Evolutionary conservation across 306 rosid genomes (phyloP).

Genomic region (Vicia sativa): DNA sequence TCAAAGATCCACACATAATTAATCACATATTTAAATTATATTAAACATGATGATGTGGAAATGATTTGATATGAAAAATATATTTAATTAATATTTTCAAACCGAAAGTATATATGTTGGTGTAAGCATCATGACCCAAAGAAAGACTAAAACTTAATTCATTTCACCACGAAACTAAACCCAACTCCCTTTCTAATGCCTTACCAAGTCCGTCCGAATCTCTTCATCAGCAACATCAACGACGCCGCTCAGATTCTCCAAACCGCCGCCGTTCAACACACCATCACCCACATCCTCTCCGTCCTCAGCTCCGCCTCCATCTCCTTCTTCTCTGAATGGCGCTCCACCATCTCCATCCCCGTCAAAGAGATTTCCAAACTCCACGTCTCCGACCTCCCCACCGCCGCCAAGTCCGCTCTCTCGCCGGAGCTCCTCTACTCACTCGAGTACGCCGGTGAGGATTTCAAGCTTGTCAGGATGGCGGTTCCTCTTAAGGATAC

Average conservation of each 20-base stretch:
- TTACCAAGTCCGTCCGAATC: conserved; percentile 73
- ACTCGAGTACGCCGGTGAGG: conserved; percentile 79
- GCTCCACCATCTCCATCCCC: conserved; percentile 54
- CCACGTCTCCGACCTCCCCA: conserved; percentile 45
- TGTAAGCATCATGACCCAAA: too few species aligned
- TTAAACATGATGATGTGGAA: too few species aligned
- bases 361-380: conserved; percentile 63
- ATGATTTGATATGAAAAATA: too few species aligned
- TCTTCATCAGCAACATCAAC: conserved; percentile 76
- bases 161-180: neutral
- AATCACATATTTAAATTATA: too few species aligned
- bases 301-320: conserved; percentile 81
- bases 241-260: conserved; percentile 77
- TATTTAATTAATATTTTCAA: too few species aligned
- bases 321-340: conserved; percentile 85
- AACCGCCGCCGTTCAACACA: conserved; percentile 46
- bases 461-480: conserved; percentile 80
- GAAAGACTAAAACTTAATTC: too few species aligned
- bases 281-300: conserved; percentile 70
- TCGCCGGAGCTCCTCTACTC: conserved; percentile 63
- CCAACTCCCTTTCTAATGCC: conserved; percentile 53
- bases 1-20: too few species aligned
- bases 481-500: conserved; percentile 85
- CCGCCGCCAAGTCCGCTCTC: conserved; percentile 47
- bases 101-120: too few species aligned